These are phyloP conservation scores for Chrysoporthe austroafricana DNA, from an alignment of 2,329 filamentous ascomycete genomes.

Conservation along the genomic window DNA sequence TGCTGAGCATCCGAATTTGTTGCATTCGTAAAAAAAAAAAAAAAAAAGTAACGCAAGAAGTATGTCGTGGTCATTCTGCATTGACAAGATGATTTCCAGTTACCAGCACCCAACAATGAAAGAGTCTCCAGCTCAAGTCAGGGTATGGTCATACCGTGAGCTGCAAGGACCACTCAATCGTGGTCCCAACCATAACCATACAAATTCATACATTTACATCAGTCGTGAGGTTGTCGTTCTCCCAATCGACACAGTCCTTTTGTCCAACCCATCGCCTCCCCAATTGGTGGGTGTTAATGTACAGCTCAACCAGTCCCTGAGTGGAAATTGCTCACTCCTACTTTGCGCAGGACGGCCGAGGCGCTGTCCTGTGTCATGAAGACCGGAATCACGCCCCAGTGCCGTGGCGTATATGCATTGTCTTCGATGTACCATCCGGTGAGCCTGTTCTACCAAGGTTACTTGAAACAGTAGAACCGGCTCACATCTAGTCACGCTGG, in stretches of 20 bases:
- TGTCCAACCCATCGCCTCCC: conserved; percentile 4
- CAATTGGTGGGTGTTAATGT: conserved; percentile 1
- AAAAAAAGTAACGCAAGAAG: neutral
- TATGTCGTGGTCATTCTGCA: conserved; percentile 15
- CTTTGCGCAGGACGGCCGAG: neutral
- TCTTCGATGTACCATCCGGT: conserved; percentile 10
- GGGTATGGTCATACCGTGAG: conserved; percentile 8
- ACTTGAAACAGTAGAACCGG: conserved; percentile 27
- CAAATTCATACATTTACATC: conserved; percentile 29
- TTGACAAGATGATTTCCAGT: conserved; percentile 12
- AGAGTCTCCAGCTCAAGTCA: neutral
- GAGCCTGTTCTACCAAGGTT: conserved; percentile 25
- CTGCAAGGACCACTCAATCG: neutral
- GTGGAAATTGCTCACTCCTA: conserved; percentile 1
- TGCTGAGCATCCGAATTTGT: neutral
- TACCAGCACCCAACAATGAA: conserved; percentile 12
- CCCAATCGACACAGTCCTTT: conserved; percentile 9
- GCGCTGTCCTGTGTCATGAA: neutral
- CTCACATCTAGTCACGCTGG: conserved; percentile 29
- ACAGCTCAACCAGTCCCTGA: conserved; percentile 1
- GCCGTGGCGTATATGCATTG: conserved; percentile 7
- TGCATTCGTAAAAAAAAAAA: conserved; percentile 8
- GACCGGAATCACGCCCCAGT: neutral
- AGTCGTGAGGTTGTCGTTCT: conserved; percentile 17
- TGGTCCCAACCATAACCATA: conserved; percentile 14